Conservation (phyloP, 1,284 basidiomycete genomes). For the Puccinia hordei region DNA sequence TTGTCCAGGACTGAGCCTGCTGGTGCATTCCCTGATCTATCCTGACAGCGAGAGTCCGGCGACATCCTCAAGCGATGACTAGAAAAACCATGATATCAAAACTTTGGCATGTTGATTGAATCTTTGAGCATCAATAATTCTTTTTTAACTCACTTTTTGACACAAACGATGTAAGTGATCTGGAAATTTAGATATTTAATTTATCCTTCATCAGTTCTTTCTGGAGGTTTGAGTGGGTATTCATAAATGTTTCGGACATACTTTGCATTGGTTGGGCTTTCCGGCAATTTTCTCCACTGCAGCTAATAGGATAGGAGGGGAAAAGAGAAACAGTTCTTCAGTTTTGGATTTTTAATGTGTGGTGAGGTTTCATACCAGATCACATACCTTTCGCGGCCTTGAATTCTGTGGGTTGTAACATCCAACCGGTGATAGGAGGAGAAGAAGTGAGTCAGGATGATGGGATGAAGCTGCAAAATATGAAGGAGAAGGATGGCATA, state of each 20-base stretch:
- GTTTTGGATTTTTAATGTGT: background rate
- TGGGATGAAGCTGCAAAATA: background rate
- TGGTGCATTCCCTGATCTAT: conserved; percentile 43
- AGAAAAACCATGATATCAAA: no score
- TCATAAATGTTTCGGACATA: background rate
- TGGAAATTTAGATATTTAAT: background rate
- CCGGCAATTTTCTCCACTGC: conserved; percentile 29
- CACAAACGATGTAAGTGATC: conserved; percentile 48
- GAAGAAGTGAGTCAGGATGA: background rate
- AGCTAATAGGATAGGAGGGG: conserved; percentile 11
- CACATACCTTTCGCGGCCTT: conserved; percentile 37
- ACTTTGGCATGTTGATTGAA: background rate
- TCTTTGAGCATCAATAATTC: background rate
- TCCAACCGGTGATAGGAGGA: background rate
- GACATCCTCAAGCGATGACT: conserved; percentile 39
- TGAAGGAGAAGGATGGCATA: background rate
- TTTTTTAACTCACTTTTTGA: conserved; percentile 26
- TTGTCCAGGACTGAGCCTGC: conserved; percentile 31
- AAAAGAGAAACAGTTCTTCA: no score
- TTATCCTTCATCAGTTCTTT: background rate
- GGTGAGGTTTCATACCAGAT: background rate
- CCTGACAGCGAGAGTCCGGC: background rate
- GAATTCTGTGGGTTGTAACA: conserved; percentile 11
- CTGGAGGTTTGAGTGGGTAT: no score
- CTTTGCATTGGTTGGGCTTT: conserved; percentile 25